Evolutionary conservation across 371 early-diverging fungal species (phyloP), one percentile per base, ranked within the genome.

Genomic region (Haplosporangium sp.): DNA sequence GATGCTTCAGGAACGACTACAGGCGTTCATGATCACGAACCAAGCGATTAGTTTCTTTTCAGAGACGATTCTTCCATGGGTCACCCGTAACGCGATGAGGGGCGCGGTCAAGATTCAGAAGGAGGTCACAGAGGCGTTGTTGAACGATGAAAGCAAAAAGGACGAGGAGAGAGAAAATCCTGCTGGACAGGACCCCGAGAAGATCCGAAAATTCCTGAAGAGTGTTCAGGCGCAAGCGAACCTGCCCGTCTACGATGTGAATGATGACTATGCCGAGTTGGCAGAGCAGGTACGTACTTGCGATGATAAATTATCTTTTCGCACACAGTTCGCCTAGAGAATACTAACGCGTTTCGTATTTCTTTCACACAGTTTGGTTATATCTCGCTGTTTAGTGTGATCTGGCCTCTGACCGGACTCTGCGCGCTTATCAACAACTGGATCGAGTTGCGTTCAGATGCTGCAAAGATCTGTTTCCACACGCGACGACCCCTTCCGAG

Each of bases 231-330:
- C 65, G 20, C 83, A 90, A 60, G 86, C 84, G n/a, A 87, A 69
- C 36, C 72, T 92, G 62, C 90, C 91, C 4, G 89, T 85, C 41
- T 95, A 96, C 73, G 89, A 91, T 62, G 90, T 93, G 37, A 94
- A 91, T 62, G 90, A 90, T 36, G 96, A 96, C 74, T 95, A 95
- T 76, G 90, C 90, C 21, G 96, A 96, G 70, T 93, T 96, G 94
- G 89, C 91, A 48, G 92, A 91, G 60, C 95, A 95, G 85, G 90
- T 90, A 87, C 57, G 45, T 14, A 46, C 47, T 69, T 12, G 48
- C 3, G n/a, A 18, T 11, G 6, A n/a, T 20, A 9, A 36, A 38
- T 41, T 52, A 9, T 4, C 29, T 29, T 29, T 29, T 29, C 29
- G 4, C 29, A 29, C 4, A 29, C 29, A 29, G 29, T 2, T 4